phyloP scores from a whole-genome alignment of 2,329 filamentous ascomycete genomes.

The Fusarium sp. region DNA sequence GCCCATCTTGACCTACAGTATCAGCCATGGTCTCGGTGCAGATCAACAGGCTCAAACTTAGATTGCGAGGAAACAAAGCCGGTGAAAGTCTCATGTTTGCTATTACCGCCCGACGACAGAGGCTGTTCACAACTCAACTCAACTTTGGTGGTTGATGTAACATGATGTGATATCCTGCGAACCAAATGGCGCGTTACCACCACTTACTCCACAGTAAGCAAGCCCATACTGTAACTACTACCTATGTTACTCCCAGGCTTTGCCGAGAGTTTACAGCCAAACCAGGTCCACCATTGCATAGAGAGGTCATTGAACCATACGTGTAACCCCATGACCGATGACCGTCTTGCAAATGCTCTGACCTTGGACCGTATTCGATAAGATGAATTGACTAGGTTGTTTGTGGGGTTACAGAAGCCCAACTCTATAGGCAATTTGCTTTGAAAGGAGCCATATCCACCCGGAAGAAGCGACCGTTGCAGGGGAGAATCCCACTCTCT shows the following conservation, averaged over 20 bases:
- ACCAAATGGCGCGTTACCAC: constrained; percentile 24
- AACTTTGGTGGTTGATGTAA: constrained; percentile 27
- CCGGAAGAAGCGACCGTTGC: constrained; percentile 21
- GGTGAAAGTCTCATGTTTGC: constrained; percentile 13
- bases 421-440: constrained; percentile 36
- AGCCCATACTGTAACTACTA: background rate
- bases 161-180: constrained; percentile 28
- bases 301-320: constrained; percentile 10
- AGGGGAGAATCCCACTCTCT: constrained; percentile 27
- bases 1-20: constrained; percentile 17
- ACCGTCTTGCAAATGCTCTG: constrained; percentile 24
- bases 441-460: constrained; percentile 28
- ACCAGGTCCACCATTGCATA: constrained; percentile 9
- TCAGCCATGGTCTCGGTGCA: constrained; percentile 15
- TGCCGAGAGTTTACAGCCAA: constrained; percentile 15
- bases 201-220: constrained; percentile 29
- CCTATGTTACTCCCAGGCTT: constrained; percentile 2
- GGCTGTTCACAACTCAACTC: constrained; percentile 10
- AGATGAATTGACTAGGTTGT: constrained; percentile 36
- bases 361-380: constrained; percentile 18
- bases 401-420: constrained; percentile 34
- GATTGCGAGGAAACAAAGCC: constrained; percentile 4
- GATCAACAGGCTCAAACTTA: constrained; percentile 24
- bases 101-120: constrained; percentile 4
- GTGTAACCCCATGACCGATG: constrained; percentile 31